Base-by-base conservation (phyloP, 2,329 filamentous ascomycete species). In the Trichoderma koningii region DNA sequence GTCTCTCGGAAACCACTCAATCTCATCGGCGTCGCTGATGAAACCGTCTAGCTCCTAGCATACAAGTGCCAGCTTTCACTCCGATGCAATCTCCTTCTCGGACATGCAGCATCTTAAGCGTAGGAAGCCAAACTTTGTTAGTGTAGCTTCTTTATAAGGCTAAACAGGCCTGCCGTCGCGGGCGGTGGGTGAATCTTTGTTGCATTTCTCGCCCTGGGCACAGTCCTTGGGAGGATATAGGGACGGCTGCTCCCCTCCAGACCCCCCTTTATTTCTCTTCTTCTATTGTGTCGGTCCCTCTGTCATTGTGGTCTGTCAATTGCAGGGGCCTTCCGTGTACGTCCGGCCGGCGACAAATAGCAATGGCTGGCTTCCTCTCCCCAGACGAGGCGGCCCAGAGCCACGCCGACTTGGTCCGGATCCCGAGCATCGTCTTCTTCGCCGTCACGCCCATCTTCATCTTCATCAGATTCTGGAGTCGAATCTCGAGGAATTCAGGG, bases 371-470 rank as follows among this genome's bases (percentile, higher is more conserved):
- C 21, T 47, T 61, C 41, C 28, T 62, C n/a, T 19, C 64, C n/a
- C 57, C 64, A 21, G 57, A 62, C 5, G 55, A 30, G 28, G 52
- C 72, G 14, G 73, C 71, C 15, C 73, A 76, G 51, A 79, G 72
- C 69, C 78, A 80, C 68, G 74, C 77, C 17, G 69, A 73, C 67
- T 73, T 76, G 64, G 77, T 80, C 42, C 71, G 74, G 23, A 70
- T 74, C 17, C 77, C 79, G 19, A 78, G 76, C 41, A 77, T 79
- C 30, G 68, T 80, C 47, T 82, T 82, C 71, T 79, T 81, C 59
- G 69, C 75, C 55, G 19, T 80, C 1, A 79, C 78, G 6, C 79
- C 79, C 15, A 67, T 79, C 1, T 78, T 81, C 55, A 69, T 81
- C 2, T 67, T 64, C 6, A 73, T 80, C 34, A 73, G 80, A 15